phyloP scores from a whole-genome alignment of 345 rosid species.

The Populus alba region DNA sequence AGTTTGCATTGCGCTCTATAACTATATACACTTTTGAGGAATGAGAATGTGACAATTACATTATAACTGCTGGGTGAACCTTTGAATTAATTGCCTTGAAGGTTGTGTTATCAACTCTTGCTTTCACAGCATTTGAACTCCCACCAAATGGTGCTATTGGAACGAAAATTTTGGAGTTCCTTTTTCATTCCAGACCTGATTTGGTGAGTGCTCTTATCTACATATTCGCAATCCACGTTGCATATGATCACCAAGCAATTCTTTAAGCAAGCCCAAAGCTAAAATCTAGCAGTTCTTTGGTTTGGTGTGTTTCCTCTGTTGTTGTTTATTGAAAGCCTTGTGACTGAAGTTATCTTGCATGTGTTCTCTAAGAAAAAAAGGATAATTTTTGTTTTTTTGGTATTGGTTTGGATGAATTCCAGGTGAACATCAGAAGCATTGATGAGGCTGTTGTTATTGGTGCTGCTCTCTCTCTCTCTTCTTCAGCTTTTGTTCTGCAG shows the following conservation, averaged over 20 bases:
- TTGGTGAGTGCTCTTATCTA: constrained; percentile 48
- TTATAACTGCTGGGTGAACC: constrained; percentile 3
- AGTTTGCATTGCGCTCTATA: not conserved
- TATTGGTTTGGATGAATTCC: constrained; percentile 12
- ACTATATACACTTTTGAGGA: not conserved
- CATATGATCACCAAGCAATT: not conserved
- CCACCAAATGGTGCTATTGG: constrained; percentile 97
- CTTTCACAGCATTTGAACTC: constrained; percentile 95
- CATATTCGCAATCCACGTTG: not conserved
- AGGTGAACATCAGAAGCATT: constrained; percentile 95
- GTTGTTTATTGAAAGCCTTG: not conserved
- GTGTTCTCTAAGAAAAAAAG: not conserved
- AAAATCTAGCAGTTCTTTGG: not conserved
- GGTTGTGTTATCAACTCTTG: constrained; percentile 89
- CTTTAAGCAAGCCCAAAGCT: not conserved
- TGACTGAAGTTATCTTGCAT: not conserved
- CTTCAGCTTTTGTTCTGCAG: constrained; percentile 97
- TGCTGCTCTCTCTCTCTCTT: constrained; percentile 92
- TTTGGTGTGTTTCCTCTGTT: not conserved
- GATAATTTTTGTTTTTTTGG: not conserved
- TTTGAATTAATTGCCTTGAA: constrained; percentile 27
- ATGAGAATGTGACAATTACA: not conserved
- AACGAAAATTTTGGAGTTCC: constrained; percentile 79
- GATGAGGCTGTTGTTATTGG: constrained; percentile 98
- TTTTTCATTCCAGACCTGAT: constrained; percentile 87